A percentile compares a stretch with the other conserved stretches of the same genome.
Evolutionary conservation across 2,329 filamentous ascomycete genomes (phyloP).

Genomic region (Stylonectria norvegica): DNA sequence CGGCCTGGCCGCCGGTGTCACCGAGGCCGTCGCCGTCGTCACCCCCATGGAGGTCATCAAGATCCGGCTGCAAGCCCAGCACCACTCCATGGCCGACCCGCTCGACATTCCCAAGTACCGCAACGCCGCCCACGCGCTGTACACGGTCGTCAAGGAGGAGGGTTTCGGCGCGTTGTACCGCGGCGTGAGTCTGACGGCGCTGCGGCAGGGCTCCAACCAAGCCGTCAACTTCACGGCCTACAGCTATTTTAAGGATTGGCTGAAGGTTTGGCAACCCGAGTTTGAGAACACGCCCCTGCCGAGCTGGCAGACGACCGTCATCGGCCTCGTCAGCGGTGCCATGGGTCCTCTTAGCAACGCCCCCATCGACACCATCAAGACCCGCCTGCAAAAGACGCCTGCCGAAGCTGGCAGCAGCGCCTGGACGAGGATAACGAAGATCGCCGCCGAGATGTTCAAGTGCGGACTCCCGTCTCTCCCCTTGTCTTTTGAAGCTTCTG

Average conservation of each 20-base stretch:
- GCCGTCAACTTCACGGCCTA: constrained; percentile 99
- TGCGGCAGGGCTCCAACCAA: constrained; percentile 95
- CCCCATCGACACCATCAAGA: constrained; percentile 99
- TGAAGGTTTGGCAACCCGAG: constrained; percentile 71
- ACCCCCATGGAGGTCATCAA: constrained; percentile 99
- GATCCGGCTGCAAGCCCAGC: constrained; percentile 95
- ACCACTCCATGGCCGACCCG: constrained; percentile 96
- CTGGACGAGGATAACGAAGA: constrained; percentile 70
- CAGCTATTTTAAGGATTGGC: constrained; percentile 79
- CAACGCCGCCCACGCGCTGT: constrained; percentile 78
- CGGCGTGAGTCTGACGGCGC: constrained; percentile 86
- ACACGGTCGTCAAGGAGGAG: constrained; percentile 90
- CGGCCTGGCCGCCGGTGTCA: constrained; percentile 87
- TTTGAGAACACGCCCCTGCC: constrained; percentile 66
- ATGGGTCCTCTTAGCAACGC: constrained; percentile 97
- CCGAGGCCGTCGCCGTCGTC: constrained; percentile 93
- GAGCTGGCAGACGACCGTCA: constrained; percentile 83
- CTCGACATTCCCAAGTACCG: constrained; percentile 96
- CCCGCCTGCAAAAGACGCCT: constrained; percentile 84
- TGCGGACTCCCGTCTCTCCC: constrained; percentile 32
- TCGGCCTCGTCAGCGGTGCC: constrained; percentile 86
- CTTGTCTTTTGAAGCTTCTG: not conserved
- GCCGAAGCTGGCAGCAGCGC: constrained; percentile 79
- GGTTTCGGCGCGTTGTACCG: constrained; percentile 85
- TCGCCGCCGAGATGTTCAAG: constrained; percentile 83